Evolutionary conservation across 495 filamentous ascomycete genomes (phyloP), one percentile per base, ranked within the genome.

Genomic region (Talaromyces thailandensis): DNA sequence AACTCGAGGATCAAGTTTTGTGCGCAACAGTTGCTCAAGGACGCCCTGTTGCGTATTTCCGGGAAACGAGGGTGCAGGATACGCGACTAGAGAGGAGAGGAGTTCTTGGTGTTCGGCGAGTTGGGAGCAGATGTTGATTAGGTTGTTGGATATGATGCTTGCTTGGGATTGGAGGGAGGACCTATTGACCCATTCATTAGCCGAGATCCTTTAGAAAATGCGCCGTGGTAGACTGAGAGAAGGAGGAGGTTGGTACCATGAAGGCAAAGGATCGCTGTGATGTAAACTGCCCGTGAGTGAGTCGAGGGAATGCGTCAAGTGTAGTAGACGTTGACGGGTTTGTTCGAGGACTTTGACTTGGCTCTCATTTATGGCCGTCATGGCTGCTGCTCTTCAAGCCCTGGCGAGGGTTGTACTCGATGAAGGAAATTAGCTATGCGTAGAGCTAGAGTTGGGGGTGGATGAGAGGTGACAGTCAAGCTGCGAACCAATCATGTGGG

Each of bases 11-110:
- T 93, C 89, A 23, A 89, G 82, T 70, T 93, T 93, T 73, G 93
- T 94, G 21, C 91, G 85, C 23, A 94, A 75, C 1, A 95, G 74
- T 60, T 84, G 78, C 6, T 80, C 72, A 1, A 93, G 82, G 4
- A 86, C 73, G 50, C 67, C 73, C 53, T 87, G 84, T 68, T 93
- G 84, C 9, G 83, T 86, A 50, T 84, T 84, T 11, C 87, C 84
- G 9, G 90, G 90, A 74, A 87, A 93, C 60, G 85, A 84, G 5
- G 91, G 88, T 4, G 85, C 81, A 1, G 91, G 91, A 71, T 92
- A 91, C 53, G 86, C 82, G 65, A 83, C 83, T 55, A 87, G 70
- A 18, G 82, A 82, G 58, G 78, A 75, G 50, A 92, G 81, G 55
- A 89, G 80, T 25, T 82, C 80, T 56, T 81, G 70, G 65, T 89